Evolutionary conservation across 2,329 filamentous ascomycete genomes (phyloP), one percentile per base, ranked within the genome.

Genomic region (Fusarium siculi): DNA sequence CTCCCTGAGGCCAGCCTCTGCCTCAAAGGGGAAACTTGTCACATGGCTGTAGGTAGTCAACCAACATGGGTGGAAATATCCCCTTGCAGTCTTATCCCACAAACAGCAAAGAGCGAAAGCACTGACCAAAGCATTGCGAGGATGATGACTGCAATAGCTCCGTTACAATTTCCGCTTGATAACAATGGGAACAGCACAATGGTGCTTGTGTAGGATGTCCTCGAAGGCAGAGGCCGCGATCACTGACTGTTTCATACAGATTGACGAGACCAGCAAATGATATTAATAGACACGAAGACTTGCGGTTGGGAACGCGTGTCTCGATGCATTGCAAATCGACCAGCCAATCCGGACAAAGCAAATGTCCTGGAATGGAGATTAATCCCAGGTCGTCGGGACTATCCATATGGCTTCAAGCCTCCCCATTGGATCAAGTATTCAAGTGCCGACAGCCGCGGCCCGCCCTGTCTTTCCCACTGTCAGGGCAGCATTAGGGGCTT

Each of bases 341-440:
- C 52, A 67, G 50, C 71, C 71, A 73, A 73, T 73, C 70, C 59
- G 23, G 50, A 39, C 32, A 52, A 34, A 64, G 71, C 40, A 61
- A 59, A 42, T 52, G 49, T 49, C 71, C 71, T 59, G 70, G 70
- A 71, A 73, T 54, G 66, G 70, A 57, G 72, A 72, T 52, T 66
- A 23, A 59, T 68, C 44, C 70, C 59, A 72, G 54, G 46, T 42
- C 53, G 43, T 23, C 30, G 49, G 62, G 37, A 54, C 47, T 50
- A 43, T 57, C 58, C 49, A 56, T 72, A 59, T 44, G 16, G 28
- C n/a, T 37, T 65, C 7, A 9, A 21, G 56, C 4, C n/a, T 37
- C 25, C 21, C 21, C 23, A 73, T 73, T 72, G 70, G 70, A 49
- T 19, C 18, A 36, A 7, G 15, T 4, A 30, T 32, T 30, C 36